These are phyloP conservation scores for Geotrichum histeridarum DNA, from an alignment of 1,139 yeast species.

Conservation along the genomic window DNA sequence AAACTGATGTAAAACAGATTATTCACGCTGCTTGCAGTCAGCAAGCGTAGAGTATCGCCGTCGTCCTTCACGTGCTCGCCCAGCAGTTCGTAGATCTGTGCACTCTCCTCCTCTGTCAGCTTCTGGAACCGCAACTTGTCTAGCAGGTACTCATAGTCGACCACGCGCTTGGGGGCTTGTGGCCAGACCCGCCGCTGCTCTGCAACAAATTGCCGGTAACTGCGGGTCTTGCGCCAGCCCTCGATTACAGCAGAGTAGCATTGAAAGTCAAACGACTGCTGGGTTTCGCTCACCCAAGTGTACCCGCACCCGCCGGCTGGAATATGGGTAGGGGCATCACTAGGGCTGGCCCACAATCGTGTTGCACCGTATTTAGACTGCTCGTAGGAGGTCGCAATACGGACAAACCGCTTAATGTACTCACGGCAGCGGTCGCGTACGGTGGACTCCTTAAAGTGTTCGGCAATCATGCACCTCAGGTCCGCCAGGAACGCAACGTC, in stretches of 20 bases:
- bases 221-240: slow-evolving; percentile 36
- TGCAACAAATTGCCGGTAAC: slow-evolving; percentile 28
- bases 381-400: slow-evolving; percentile 36
- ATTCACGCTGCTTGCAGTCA: slow-evolving; percentile 28
- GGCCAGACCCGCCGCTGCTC: slow-evolving; percentile 28
- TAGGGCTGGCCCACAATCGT: slow-evolving; percentile 30
- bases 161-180: slow-evolving; percentile 28
- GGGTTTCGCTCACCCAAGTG: slow-evolving; percentile 33
- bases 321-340: slow-evolving; percentile 23
- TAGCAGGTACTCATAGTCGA: slow-evolving; percentile 35
- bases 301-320: slow-evolving; percentile 35
- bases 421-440: slow-evolving; percentile 36
- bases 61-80: slow-evolving; percentile 31
- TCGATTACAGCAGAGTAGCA: slow-evolving; percentile 33
- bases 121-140: slow-evolving; percentile 32
- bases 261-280: slow-evolving; percentile 28
- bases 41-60: slow-evolving; percentile 34
- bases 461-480: slow-evolving; percentile 32
- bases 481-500: slow-evolving; percentile 35
- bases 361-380: slow-evolving; percentile 31
- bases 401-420: slow-evolving; percentile 33
- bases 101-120: slow-evolving; percentile 32
- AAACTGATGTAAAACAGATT: slow-evolving; percentile 33
- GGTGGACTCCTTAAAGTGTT: slow-evolving; percentile 35
- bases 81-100: slow-evolving; percentile 27